phyloP scores from a whole-genome alignment of 225 moss, liverwort and hornwort genomes.

The Lunularia cruciata region DNA sequence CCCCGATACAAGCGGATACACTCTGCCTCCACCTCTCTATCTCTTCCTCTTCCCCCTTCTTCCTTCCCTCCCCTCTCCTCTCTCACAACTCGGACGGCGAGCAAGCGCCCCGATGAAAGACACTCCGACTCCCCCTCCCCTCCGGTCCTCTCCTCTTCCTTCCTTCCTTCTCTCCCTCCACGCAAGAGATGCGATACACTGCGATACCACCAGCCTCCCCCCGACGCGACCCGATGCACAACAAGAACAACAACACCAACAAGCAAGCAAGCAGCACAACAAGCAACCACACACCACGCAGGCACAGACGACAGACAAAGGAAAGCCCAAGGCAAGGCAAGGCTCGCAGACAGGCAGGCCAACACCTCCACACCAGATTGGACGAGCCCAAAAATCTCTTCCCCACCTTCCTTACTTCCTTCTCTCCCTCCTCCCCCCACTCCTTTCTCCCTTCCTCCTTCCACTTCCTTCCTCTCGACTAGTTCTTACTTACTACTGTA shows the following conservation, averaged over 20 bases:
- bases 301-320: slow-evolving; percentile 15
- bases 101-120: too few relatives aligned
- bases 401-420: background rate
- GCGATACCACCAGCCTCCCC: slow-evolving; percentile 8
- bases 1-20: slow-evolving; percentile 31
- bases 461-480: background rate
- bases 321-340: background rate
- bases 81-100: background rate
- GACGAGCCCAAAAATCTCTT: slow-evolving; percentile 10
- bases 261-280: slow-evolving; percentile 10
- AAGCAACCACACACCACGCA: slow-evolving; percentile 18
- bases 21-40: background rate
- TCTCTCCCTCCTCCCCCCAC: slow-evolving; percentile 8
- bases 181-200: slow-evolving; percentile 32
- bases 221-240: slow-evolving; percentile 25
- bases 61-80: background rate
- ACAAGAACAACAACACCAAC: slow-evolving; percentile 7
- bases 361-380: slow-evolving; percentile 11
- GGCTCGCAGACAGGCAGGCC: background rate
- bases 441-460: background rate
- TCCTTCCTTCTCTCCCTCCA: slow-evolving; percentile 9
- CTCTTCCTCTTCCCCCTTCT: background rate
- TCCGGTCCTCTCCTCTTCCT: background rate
- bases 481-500: background rate
- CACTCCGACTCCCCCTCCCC: slow-evolving; percentile 2